A percentile compares a stretch with the other conserved stretches of the same genome.
These are phyloP conservation scores for Pythium sukuiense DNA, from an alignment of 352 stramenopile genomes.

Conservation along the genomic window DNA sequence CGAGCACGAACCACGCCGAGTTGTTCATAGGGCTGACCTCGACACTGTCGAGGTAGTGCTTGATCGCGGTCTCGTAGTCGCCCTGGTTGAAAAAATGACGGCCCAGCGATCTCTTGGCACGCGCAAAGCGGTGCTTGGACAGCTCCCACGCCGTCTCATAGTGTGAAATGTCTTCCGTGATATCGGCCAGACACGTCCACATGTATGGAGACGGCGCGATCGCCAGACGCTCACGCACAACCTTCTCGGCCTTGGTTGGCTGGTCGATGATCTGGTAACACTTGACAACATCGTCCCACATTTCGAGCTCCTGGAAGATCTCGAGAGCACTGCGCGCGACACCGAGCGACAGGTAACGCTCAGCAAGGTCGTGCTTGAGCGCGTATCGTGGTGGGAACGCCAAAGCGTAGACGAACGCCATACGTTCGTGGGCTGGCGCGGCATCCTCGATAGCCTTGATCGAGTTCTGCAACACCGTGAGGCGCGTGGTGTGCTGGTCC, in stretches of 20 bases:
- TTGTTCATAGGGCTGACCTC: slow-evolving; percentile 90
- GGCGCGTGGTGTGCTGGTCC: slow-evolving; percentile 93
- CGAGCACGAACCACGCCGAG: slow-evolving; percentile 92
- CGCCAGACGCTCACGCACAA: slow-evolving; percentile 86
- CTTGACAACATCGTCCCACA: slow-evolving; percentile 96
- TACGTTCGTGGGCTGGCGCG: slow-evolving; percentile 87
- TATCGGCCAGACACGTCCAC: slow-evolving; percentile 92
- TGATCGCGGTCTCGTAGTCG: slow-evolving; percentile 72
- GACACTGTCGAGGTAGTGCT: slow-evolving; percentile 84
- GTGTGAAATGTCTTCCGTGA: slow-evolving; percentile 88
- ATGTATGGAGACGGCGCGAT: slow-evolving; percentile 91
- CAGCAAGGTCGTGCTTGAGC: slow-evolving; percentile 91
- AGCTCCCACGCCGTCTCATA: slow-evolving; percentile 93
- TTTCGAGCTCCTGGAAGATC: slow-evolving; percentile 93
- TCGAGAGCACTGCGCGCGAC: slow-evolving; percentile 88
- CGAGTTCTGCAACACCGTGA: slow-evolving; percentile 90
- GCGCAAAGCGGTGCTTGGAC: slow-evolving; percentile 89
- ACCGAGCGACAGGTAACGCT: slow-evolving; percentile 92
- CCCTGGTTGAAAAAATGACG: slow-evolving; percentile 88
- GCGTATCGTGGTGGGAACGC: slow-evolving; percentile 94
- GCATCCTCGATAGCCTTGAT: slow-evolving; percentile 88
- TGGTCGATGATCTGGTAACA: slow-evolving; percentile 94
- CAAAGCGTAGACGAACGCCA: slow-evolving; percentile 91
- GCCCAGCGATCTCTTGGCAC: slow-evolving; percentile 90
- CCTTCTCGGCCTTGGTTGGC: slow-evolving; percentile 85